A percentile compares a stretch with the other conserved stretches of the same genome.
These are phyloP conservation scores for Hypoxylon sp. DNA, from an alignment of 2,329 filamentous ascomycete species.

Conservation along the genomic window DNA sequence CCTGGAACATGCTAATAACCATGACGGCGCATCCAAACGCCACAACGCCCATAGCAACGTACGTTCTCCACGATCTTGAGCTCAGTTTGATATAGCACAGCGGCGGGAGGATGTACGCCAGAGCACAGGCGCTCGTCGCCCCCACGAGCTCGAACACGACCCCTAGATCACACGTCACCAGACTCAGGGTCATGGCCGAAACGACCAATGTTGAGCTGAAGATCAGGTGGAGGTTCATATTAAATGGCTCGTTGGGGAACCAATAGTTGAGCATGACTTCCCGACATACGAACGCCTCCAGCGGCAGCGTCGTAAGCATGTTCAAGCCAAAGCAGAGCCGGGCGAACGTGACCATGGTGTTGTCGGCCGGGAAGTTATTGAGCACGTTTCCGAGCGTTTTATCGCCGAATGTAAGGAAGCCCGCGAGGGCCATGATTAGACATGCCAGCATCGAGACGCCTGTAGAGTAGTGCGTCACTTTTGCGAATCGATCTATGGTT, in stretches of 20 bases:
- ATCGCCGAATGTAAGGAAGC: slow-evolving; percentile 94
- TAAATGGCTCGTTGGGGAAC: slow-evolving; percentile 79
- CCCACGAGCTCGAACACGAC: slow-evolving; percentile 96
- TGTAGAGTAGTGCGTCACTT: slow-evolving; percentile 94
- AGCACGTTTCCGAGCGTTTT: slow-evolving; percentile 94
- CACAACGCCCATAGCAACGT: slow-evolving; percentile 79
- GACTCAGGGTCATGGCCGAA: slow-evolving; percentile 80
- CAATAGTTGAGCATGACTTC: slow-evolving; percentile 95
- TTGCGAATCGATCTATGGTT: slow-evolving; percentile 94
- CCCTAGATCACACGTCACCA: slow-evolving; percentile 93
- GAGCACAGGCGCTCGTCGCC: slow-evolving; percentile 91
- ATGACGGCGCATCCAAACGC: slow-evolving; percentile 86
- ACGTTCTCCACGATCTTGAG: slow-evolving; percentile 80
- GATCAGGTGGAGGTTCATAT: slow-evolving; percentile 86
- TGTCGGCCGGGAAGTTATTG: slow-evolving; percentile 95
- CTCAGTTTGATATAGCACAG: slow-evolving; percentile 96
- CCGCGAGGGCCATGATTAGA: slow-evolving; percentile 86
- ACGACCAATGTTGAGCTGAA: slow-evolving; percentile 89
- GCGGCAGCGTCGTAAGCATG: slow-evolving; percentile 96
- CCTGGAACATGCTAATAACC: slow-evolving; percentile 83
- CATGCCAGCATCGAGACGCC: slow-evolving; percentile 92
- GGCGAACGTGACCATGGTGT: slow-evolving; percentile 93
- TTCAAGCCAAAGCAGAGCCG: slow-evolving; percentile 97
- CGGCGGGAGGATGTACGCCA: slow-evolving; percentile 96
- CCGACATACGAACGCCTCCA: slow-evolving; percentile 97